phyloP scores from a whole-genome alignment of 176 grass and related monocot species.

The Paspalum notatum region DNA sequence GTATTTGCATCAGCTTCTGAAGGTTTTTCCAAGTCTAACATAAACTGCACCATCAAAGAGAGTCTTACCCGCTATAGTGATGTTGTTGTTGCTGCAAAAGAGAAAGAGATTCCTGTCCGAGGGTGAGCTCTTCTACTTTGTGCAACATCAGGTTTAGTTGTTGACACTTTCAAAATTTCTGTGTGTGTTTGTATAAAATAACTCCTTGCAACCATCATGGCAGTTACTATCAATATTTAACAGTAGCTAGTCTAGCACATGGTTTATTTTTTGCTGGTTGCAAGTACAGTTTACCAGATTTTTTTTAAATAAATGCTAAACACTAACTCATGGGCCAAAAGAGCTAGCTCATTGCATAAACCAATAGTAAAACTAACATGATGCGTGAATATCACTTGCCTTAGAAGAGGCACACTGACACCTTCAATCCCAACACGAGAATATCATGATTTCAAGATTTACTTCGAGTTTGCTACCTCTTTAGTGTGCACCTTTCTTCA shows the following conservation, averaged over 20 bases:
- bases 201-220: neutral
- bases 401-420: neutral
- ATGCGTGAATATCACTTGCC: neutral
- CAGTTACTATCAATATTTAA: neutral
- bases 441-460: neutral
- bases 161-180: neutral
- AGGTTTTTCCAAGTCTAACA: constrained; percentile 91
- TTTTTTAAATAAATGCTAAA: neutral
- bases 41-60: constrained; percentile 90
- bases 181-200: neutral
- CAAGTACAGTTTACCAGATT: neutral
- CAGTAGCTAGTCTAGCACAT: neutral
- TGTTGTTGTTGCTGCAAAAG: constrained; percentile 78
- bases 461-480: neutral
- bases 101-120: constrained; percentile 64
- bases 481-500: neutral
- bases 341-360: neutral
- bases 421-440: neutral
- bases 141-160: neutral
- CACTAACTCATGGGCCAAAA: neutral
- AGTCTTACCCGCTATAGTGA: constrained; percentile 86
- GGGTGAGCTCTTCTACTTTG: constrained; percentile 63
- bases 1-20: constrained; percentile 95
- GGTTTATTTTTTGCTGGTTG: neutral
- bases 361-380: neutral